Evolutionary conservation across 2,329 filamentous ascomycete genomes (phyloP).

Genomic region (Dichotomopilus funicola): DNA sequence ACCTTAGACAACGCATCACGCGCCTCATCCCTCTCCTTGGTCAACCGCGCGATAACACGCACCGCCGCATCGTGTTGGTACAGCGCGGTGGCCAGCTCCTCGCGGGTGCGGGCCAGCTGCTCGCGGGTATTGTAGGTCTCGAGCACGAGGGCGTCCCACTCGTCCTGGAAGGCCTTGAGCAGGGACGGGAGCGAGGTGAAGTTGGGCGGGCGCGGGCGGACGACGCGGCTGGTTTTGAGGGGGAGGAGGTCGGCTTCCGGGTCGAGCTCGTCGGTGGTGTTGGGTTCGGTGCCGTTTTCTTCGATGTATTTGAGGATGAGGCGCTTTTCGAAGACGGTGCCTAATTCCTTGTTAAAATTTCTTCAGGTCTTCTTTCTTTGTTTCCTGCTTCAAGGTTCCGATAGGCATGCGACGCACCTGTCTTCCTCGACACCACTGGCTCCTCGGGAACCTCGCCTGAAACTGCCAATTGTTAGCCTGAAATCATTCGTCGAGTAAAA

Average conservation of each 20-base stretch:
- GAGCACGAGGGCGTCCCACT: slow-evolving; percentile 91
- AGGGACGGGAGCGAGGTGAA: slow-evolving; percentile 94
- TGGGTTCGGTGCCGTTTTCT: slow-evolving; percentile 87
- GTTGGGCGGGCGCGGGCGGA: slow-evolving; percentile 83
- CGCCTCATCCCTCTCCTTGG: slow-evolving; percentile 88
- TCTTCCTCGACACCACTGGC: slow-evolving; percentile 91
- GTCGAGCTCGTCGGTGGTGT: slow-evolving; percentile 77
- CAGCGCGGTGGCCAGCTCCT: slow-evolving; percentile 86
- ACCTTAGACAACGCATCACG: slow-evolving; percentile 82
- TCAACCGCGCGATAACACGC: slow-evolving; percentile 83
- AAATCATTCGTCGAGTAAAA: not conserved
- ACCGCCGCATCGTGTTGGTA: slow-evolving; percentile 98
- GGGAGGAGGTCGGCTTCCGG: slow-evolving; percentile 73
- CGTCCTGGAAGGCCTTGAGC: slow-evolving; percentile 91
- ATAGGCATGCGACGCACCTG: slow-evolving; percentile 57
- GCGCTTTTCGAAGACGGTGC: slow-evolving; percentile 88
- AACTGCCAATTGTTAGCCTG: slow-evolving; percentile 47
- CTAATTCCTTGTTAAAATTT: no score
- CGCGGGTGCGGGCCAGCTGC: slow-evolving; percentile 80
- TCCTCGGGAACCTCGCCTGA: slow-evolving; percentile 94
- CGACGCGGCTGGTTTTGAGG: slow-evolving; percentile 74
- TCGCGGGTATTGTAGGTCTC: slow-evolving; percentile 89
- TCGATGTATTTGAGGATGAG: slow-evolving; percentile 92
- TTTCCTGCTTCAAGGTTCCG: no score
- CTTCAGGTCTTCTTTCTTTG: no score